Base-by-base conservation (phyloP, 2,329 filamentous ascomycete species). In the Eurotiales sp. region DNA sequence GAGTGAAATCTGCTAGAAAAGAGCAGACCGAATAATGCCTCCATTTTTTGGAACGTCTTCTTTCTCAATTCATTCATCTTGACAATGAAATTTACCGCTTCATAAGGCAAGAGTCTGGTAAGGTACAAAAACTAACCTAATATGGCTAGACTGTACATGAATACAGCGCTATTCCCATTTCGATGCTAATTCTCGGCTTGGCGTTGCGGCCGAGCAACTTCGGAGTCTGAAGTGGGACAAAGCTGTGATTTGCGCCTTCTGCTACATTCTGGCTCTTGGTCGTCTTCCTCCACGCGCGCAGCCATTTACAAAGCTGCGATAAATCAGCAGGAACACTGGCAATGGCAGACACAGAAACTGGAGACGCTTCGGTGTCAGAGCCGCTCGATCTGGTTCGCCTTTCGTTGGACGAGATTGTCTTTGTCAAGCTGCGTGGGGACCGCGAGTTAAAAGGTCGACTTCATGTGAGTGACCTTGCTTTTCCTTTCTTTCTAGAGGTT, bases 371-470 rank as follows among this genome's bases (percentile, higher is more conserved):
- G 52, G 87, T 90, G 52, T 85, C 91, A 48, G 92, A 99, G 76
- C 92, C 95, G 50, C 86, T 99, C 65, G 93, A 97, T 72, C 84
- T 99, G 37, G 93, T 99, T 61, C 89, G 91, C 61, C 83, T 99
- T 51, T 89, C 92, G 60, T 82, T 99, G 43, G 92, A 97, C 71
- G 93, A 99, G 73, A 84, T 93, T 41, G 93, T 99, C 46, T 95
- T 96, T 72, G 92, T 99, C 60, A 97, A 97, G 81, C 80, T 99
- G 58, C 83, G 93, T 66, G 93, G 93, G 61, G 93, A 99, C 71
- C 84, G 93, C 58, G 93, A 99, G 76, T 79, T 99, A 59, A 93
- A 96, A 74, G 93, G 93, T 58, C 85, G 92, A 65, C 80, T 99
- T 65, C 93, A 99, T 73, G 93, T 97, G 75, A 66, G 86, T 72